Evolutionary conservation across 2,329 filamentous ascomycete species (phyloP), one percentile per base, ranked within the genome.

Genomic region (Anisogramma anomala): DNA sequence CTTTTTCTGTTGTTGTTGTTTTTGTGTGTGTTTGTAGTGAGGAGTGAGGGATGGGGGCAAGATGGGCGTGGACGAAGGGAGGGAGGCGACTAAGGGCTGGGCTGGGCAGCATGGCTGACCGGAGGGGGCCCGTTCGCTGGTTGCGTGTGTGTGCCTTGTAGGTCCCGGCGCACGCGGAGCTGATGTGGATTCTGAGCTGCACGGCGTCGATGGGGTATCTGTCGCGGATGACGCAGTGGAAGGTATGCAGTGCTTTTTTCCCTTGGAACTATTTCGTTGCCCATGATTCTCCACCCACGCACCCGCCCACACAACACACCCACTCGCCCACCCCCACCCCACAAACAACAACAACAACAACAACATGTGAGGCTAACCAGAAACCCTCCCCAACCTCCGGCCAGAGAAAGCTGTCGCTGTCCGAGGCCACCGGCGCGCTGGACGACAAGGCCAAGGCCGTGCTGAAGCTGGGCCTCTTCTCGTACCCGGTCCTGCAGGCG

Each of bases 161-260:
- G 77, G 79, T 88, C 2, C 69, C 78, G 14, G 79, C 80, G 34
- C 91, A 96, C 63, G 67, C 83, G 3, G 88, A 96, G 61, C 71
- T 98, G 48, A 94, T 94, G 84, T 98, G 91, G 91, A 87, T 96
- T 55, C 65, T 98, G 47, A 89, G 85, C 56, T 95, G 88, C 50
- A 83, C 84, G 39, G 84, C 91, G 18, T 89, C 84, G 4, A 87
- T 91, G 61, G 91, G 91, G 28, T 94, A 94, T 62, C 67, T 98
- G n/a, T 82, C 82, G 8, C 73, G 91, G n/a, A 98, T 98, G 91
- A 96, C 91, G 20, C 91, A 96, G 61, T 98, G 91, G 88, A 98
- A 98, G 78, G 86, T 85, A 30, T n/a, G n/a, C n/a, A n/a, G n/a
- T n/a, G n/a, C n/a, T n/a, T n/a, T 15, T 32, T 11, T 28, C 14